Evolutionary conservation across 768 basidiomycete genomes (phyloP).

Genomic region (Macrolepiota fuliginosa): DNA sequence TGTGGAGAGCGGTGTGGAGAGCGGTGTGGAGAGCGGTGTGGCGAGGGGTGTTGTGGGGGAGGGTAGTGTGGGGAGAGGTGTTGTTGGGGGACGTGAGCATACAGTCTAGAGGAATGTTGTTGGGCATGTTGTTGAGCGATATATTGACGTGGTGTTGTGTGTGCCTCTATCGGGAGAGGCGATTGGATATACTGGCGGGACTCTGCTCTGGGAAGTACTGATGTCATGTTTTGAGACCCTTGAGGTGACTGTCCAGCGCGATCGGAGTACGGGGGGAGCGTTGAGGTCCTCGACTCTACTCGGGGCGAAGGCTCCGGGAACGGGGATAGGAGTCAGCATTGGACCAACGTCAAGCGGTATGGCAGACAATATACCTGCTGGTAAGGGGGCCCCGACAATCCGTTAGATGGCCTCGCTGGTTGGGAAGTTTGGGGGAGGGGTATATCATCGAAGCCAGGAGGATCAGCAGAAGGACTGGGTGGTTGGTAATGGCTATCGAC

Average conservation of each 20-base stretch:
- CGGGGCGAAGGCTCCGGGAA: not conserved
- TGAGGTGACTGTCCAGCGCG: not conserved
- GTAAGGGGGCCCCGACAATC: not conserved
- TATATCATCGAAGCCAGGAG: not conserved
- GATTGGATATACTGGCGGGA: not conserved
- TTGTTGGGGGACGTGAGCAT: no score
- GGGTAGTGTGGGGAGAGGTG: no score
- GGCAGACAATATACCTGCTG: not conserved
- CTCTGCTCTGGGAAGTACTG: not conserved
- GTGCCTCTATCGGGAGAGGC: not conserved
- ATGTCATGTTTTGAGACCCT: not conserved
- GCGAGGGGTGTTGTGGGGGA: no score
- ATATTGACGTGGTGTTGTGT: not conserved
- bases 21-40: no score
- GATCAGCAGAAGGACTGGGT: not conserved
- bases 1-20: no score
- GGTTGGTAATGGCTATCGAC: not conserved
- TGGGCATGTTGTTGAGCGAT: no score
- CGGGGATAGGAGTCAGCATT: not conserved
- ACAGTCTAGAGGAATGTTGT: no score
- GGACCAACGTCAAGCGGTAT: not conserved
- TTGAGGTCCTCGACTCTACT: not conserved
- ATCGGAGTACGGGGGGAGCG: not conserved
- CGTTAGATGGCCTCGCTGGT: not conserved
- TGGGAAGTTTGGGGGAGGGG: not conserved